A percentile compares a stretch with the other conserved stretches of the same genome.
Conservation (phyloP, 2,329 filamentous ascomycete genomes). For the Ciborinia camelliae region DNA sequence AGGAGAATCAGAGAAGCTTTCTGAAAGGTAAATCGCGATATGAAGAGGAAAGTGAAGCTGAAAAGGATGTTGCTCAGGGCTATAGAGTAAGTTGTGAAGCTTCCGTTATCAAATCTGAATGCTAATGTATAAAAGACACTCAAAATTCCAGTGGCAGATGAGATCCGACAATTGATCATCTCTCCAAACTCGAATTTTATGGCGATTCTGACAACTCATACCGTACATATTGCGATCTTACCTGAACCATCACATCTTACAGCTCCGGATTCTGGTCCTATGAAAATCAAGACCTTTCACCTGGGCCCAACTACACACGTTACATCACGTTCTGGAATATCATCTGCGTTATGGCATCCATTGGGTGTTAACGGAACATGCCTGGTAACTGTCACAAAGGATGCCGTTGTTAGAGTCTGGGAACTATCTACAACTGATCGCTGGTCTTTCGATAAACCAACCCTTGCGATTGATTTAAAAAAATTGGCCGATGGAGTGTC, state of each 20-base stretch:
- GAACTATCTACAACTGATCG: constrained; percentile 80
- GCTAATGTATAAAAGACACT: constrained; percentile 56
- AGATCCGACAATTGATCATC: constrained; percentile 80
- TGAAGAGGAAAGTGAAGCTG: constrained; percentile 27
- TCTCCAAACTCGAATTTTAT: constrained; percentile 80
- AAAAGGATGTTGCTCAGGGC: constrained; percentile 40
- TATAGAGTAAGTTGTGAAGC: constrained; percentile 46
- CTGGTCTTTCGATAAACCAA: constrained; percentile 81
- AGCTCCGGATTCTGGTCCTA: constrained; percentile 60
- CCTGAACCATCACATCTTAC: constrained; percentile 76
- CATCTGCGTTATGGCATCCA: constrained; percentile 87
- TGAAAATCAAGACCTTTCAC: constrained; percentile 83
- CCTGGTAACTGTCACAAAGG: constrained; percentile 82
- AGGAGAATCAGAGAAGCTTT: constrained; percentile 27
- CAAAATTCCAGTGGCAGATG: constrained; percentile 71
- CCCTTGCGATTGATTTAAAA: constrained; percentile 80
- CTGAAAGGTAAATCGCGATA: constrained; percentile 25
- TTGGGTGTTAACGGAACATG: constrained; percentile 77
- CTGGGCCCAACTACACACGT: constrained; percentile 92
- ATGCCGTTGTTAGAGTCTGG: constrained; percentile 87
- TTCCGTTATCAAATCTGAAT: constrained; percentile 21
- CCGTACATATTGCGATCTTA: constrained; percentile 81
- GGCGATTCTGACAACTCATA: constrained; percentile 82
- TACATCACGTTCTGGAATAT: constrained; percentile 75
- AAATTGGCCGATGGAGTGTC: constrained; percentile 83